A percentile compares a stretch with the other conserved stretches of the same genome.
phyloP scores from a whole-genome alignment of 768 basidiomycete genomes.

The Lyophyllum decastes region DNA sequence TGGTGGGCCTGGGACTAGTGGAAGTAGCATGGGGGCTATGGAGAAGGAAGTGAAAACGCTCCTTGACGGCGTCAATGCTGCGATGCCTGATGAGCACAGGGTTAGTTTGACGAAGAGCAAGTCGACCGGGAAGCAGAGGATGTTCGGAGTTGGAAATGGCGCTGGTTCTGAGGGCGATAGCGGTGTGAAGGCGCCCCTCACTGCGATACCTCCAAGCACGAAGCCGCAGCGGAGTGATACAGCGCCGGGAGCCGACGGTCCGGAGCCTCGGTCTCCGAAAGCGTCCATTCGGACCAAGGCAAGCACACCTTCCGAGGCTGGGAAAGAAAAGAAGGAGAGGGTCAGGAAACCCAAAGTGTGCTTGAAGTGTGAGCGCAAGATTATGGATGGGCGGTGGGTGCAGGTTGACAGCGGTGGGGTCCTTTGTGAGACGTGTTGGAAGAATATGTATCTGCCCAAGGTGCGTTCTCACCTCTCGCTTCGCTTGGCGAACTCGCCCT shows the following conservation, averaged over 20 bases:
- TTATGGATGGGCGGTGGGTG: slow-evolving; percentile 85
- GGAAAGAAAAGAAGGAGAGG: slow-evolving; percentile 27
- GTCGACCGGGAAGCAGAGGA: slow-evolving; percentile 29
- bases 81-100: slow-evolving; percentile 15
- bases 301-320: slow-evolving; percentile 29
- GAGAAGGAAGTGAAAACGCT: slow-evolving; percentile 49
- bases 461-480: slow-evolving; percentile 33
- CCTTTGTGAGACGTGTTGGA: slow-evolving; percentile 92
- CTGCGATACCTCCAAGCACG: slow-evolving; percentile 7
- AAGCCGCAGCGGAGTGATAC: slow-evolving; percentile 51
- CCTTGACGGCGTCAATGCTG: slow-evolving; percentile 38
- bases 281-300: slow-evolving; percentile 50
- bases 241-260: slow-evolving; percentile 44
- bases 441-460: slow-evolving; percentile 94
- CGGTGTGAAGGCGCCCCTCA: slow-evolving; percentile 12
- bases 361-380: slow-evolving; percentile 63
- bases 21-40: slow-evolving; percentile 21
- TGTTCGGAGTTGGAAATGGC: slow-evolving; percentile 8
- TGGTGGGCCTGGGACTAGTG: slow-evolving; percentile 24
- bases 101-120: slow-evolving; percentile 32
- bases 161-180: slow-evolving; percentile 10
- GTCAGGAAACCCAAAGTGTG: slow-evolving; percentile 51
- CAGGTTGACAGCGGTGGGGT: slow-evolving; percentile 73
- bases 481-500: slow-evolving; percentile 1
- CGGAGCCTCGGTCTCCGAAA: slow-evolving; percentile 39